These are phyloP conservation scores for Rutstroemia sp. DNA, from an alignment of 2,329 filamentous ascomycete species.

Conservation along the genomic window DNA sequence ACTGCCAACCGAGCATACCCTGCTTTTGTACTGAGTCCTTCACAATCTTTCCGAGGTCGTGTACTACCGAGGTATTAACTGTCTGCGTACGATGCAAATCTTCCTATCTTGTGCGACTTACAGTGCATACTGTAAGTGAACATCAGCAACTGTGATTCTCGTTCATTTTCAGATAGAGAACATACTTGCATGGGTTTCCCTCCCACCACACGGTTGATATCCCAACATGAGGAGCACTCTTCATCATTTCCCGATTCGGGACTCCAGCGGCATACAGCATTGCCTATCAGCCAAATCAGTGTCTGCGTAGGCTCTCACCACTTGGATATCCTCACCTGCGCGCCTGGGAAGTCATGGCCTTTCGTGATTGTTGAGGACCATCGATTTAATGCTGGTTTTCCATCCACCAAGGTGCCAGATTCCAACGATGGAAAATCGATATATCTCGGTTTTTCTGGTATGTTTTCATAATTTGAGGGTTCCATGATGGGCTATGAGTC, in stretches of 20 bases:
- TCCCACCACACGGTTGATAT: constrained; percentile 96
- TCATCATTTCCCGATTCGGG: constrained; percentile 76
- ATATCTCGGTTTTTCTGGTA: constrained; percentile 25
- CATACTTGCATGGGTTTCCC: constrained; percentile 90
- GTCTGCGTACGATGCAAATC: neutral
- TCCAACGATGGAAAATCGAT: constrained; percentile 27
- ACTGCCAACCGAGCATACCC: constrained; percentile 69
- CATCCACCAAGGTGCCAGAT: constrained; percentile 35
- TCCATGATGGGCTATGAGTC: constrained; percentile 16
- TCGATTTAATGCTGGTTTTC: constrained; percentile 66
- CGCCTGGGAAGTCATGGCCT: constrained; percentile 52
- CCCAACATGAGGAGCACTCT: constrained; percentile 82
- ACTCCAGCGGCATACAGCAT: constrained; percentile 95
- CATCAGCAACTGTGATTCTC: constrained; percentile 10
- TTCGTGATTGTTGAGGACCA: constrained; percentile 79
- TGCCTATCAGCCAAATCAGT: constrained; percentile 45
- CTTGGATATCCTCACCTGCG: constrained; percentile 53
- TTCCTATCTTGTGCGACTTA: constrained; percentile 16
- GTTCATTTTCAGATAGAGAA: constrained; percentile 20
- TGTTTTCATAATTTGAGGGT: constrained; percentile 15
- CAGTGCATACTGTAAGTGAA: constrained; percentile 39
- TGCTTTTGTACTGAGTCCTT: constrained; percentile 75
- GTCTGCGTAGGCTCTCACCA: neutral
- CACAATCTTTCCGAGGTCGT: constrained; percentile 80
- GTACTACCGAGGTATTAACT: constrained; percentile 42